A percentile compares a stretch with the other conserved stretches of the same genome.
These are phyloP conservation scores for Penicillium thymicola DNA, from an alignment of 2,329 filamentous ascomycete genomes.

Conservation along the genomic window DNA sequence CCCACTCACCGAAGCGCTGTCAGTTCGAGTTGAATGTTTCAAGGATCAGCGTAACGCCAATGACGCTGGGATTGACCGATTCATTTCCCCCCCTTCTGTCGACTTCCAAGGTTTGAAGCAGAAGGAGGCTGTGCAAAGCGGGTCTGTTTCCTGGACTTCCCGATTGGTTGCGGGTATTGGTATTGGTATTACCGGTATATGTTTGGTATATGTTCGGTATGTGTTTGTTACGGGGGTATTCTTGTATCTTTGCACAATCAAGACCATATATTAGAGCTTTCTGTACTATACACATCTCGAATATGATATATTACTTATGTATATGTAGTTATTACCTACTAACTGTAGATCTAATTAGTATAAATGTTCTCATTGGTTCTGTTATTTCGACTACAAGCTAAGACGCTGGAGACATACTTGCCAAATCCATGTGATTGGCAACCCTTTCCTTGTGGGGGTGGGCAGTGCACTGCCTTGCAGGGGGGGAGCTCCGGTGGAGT, in stretches of 20 bases:
- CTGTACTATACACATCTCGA: background rate
- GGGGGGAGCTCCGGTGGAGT: conserved; percentile 21
- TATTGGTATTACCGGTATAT: conserved; percentile 7
- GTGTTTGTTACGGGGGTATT: background rate
- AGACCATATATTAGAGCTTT: background rate
- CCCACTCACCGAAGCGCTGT: conserved; percentile 3
- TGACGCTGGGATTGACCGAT: conserved; percentile 1
- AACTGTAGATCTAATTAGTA: background rate
- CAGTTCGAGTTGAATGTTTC: background rate
- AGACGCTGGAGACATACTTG: background rate
- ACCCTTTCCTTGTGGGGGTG: conserved; percentile 18
- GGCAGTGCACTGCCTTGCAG: conserved; percentile 27
- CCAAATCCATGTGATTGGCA: conserved; percentile 6
- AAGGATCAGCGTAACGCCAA: conserved; percentile 4
- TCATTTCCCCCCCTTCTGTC: conserved; percentile 1
- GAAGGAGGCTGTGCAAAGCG: conserved; percentile 14
- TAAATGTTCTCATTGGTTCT: background rate
- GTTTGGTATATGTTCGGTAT: background rate
- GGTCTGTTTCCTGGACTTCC: conserved; percentile 8
- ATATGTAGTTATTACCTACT: background rate
- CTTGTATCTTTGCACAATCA: background rate
- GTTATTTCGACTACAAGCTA: background rate
- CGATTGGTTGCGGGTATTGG: background rate
- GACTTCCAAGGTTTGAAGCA: conserved; percentile 12
- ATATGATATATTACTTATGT: background rate